Percentiles rank a stretch among this genome's conserved stretches.
Evolutionary conservation across 768 basidiomycete species (phyloP).

Genomic region (Porpolomopsis calyptriformis): DNA sequence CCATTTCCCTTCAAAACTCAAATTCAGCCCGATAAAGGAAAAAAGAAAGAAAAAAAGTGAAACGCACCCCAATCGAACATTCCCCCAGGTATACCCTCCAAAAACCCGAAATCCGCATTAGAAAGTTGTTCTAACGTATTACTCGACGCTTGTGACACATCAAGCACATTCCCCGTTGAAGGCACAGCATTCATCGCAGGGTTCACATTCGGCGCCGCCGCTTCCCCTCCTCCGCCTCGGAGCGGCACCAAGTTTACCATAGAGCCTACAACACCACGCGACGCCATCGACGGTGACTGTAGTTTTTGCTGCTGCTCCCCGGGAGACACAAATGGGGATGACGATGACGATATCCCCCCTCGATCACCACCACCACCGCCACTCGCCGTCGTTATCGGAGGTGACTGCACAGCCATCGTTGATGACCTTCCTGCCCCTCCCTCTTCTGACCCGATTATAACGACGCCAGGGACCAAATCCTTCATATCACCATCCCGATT

Average conservation of each 20-base stretch:
- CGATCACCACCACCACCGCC: neutral
- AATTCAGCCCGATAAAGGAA: neutral
- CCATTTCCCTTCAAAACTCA: constrained; percentile 58
- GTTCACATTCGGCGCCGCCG: constrained; percentile 53
- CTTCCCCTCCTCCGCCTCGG: constrained; percentile 21
- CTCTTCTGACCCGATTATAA: constrained; percentile 42
- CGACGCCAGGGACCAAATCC: constrained; percentile 44
- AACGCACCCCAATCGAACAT: constrained; percentile 82
- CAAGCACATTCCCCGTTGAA: constrained; percentile 45
- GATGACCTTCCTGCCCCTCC: constrained; percentile 22
- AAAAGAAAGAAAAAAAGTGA: neutral
- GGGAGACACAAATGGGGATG: neutral
- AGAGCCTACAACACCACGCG: neutral
- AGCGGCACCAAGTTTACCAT: constrained; percentile 51
- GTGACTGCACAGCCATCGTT: neutral
- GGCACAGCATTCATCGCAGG: constrained; percentile 53
- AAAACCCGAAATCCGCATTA: constrained; percentile 53
- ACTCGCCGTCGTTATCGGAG: neutral
- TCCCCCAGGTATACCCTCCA: constrained; percentile 70
- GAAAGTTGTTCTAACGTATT: constrained; percentile 50
- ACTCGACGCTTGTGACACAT: constrained; percentile 43
- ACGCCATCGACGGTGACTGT: neutral
- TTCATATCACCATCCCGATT: constrained; percentile 35
- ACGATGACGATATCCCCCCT: neutral
- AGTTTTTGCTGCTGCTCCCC: neutral